These are phyloP conservation scores for Pythium sp. DNA, from an alignment of 352 stramenopile genomes.

Conservation along the genomic window DNA sequence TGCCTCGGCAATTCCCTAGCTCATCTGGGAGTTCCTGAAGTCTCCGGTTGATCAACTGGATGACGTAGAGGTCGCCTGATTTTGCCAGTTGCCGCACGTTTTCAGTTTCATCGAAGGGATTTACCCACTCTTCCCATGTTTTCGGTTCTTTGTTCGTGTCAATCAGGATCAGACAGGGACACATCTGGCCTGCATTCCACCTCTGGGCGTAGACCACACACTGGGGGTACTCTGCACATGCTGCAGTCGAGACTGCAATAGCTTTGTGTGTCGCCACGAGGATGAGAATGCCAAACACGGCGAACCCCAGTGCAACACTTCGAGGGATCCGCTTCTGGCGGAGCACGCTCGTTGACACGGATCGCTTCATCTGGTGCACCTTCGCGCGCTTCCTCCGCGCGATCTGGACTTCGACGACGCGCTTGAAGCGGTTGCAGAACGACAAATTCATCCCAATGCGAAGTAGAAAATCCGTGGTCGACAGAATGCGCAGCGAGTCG, in stretches of 20 bases:
- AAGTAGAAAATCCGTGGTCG: conserved; percentile 18
- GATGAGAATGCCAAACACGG: conserved; percentile 11
- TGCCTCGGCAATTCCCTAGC: conserved; percentile 15
- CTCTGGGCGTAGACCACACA: conserved; percentile 30
- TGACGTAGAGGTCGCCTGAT: conserved; percentile 25
- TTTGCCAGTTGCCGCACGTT: conserved; percentile 22
- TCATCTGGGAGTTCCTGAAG: conserved; percentile 23
- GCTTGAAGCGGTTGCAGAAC: conserved; percentile 15
- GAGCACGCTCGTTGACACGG: too few species aligned
- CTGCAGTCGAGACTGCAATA: background rate
- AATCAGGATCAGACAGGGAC: conserved; percentile 32
- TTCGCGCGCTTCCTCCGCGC: too few species aligned
- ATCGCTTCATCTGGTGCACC: too few species aligned
- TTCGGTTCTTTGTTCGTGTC: conserved; percentile 25
- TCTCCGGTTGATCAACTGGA: conserved; percentile 35
- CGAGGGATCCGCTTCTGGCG: conserved; percentile 10
- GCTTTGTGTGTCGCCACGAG: too few species aligned
- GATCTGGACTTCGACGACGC: conserved; percentile 31
- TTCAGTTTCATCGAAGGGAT: conserved; percentile 25
- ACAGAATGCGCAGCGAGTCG: conserved; percentile 30
- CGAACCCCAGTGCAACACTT: conserved; percentile 10
- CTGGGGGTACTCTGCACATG: conserved; percentile 19
- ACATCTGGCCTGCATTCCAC: conserved; percentile 7
- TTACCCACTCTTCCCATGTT: conserved; percentile 33
- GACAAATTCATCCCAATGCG: background rate